Conservation (phyloP, 805 yeast genomes). For the Hemisphaericaspora nanyangensis region DNA sequence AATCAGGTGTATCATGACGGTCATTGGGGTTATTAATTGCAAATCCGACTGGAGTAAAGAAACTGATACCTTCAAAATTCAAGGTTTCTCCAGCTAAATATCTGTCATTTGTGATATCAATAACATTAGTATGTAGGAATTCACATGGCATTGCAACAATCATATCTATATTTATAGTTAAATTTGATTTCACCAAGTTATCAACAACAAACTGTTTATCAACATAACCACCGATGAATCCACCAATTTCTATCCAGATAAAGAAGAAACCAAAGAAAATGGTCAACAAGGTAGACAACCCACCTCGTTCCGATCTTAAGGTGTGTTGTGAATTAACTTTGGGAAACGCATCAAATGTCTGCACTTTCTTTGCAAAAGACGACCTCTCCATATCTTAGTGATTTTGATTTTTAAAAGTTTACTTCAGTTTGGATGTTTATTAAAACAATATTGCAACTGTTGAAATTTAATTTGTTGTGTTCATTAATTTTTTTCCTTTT, state of each 20-base stretch:
- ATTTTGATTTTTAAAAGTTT: too few relatives aligned
- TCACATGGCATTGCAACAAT: slow-evolving; percentile 83
- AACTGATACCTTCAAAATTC: slow-evolving; percentile 61
- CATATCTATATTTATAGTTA: slow-evolving; percentile 74
- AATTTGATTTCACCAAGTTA: slow-evolving; percentile 48
- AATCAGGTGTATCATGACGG: slow-evolving; percentile 52
- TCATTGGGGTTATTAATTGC: slow-evolving; percentile 43
- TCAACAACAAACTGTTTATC: slow-evolving; percentile 80
- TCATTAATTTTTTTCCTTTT: neutral
- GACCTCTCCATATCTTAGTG: too few relatives aligned
- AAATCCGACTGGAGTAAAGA: slow-evolving; percentile 51
- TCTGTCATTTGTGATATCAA: slow-evolving; percentile 74
- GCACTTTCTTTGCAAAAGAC: slow-evolving; percentile 24
- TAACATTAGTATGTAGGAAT: slow-evolving; percentile 66
- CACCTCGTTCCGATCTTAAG: slow-evolving; percentile 74
- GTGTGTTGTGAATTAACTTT: slow-evolving; percentile 51
- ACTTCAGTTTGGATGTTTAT: too few relatives aligned
- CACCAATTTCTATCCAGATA: slow-evolving; percentile 82
- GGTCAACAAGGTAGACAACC: slow-evolving; percentile 64
- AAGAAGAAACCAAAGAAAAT: slow-evolving; percentile 60
- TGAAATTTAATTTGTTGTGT: neutral
- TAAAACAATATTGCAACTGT: neutral
- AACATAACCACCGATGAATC: slow-evolving; percentile 75
- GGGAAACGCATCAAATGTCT: slow-evolving; percentile 46
- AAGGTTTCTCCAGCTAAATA: slow-evolving; percentile 74